Base-by-base conservation (phyloP, 495 filamentous ascomycete species). In the Annulohypoxylon stygium region DNA sequence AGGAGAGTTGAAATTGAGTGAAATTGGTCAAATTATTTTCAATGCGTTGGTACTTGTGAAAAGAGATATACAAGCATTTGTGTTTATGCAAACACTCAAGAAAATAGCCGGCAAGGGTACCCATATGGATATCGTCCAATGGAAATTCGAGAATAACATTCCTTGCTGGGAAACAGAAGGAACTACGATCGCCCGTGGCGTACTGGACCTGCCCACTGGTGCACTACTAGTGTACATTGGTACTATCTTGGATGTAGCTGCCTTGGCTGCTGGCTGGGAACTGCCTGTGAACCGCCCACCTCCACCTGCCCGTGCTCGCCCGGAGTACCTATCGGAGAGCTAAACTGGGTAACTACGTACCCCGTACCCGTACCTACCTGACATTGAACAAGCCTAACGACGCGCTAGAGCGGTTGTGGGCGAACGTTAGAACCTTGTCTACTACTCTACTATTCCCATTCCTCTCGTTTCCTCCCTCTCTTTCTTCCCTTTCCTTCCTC, bases 401-500 rank as follows among this genome's bases (percentile, higher is more conserved):
- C 51, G 25, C 51, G 51, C 51, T 55, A 55, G 51, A 55, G 8
- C 0, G 11, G 4, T 33, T 16, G 51, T 20, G 18, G 14, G 12
- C 16, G n/a, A 55, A 20, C 26, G 18, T 23, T 39, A 55, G 43
- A 47, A 18, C 43, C 43, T 20, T 47, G 16, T 9, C 43, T 47
- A 30, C 37, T 30, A 63, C 20, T 37, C 39, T 57, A 50, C 53
- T 57, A 61, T 73, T 63, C 54, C 47, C 54, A 69, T 62, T 73
- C 72, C 62, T 69, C 62, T 61, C 69, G 59, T 65, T 55, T 55
- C 62, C 33, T 63, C 71, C 64, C 76, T 73, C 61, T 75, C 64
- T 67, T 70, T 50, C 70, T 70, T 54, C 48, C 67, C 51, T 69
- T 69, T 53, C 69, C 61, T 74, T 74, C 68, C 67, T 77, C 67